A percentile compares a stretch with the other conserved stretches of the same genome.
These are phyloP conservation scores for Aechmea fasciata DNA, from an alignment of 176 grass and related monocot species.

Conservation along the genomic window DNA sequence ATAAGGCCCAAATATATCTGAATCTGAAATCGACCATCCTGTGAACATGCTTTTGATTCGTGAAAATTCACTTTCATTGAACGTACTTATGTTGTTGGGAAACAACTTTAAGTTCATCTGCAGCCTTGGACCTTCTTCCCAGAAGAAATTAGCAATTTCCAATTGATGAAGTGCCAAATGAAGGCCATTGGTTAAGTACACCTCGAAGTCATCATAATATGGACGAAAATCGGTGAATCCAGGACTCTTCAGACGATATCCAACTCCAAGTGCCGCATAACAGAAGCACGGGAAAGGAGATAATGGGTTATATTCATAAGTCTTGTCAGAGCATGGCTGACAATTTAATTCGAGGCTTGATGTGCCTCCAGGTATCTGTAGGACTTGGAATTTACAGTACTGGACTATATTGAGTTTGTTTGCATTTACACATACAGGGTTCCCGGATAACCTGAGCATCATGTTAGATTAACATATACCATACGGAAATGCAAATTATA, in stretches of 20 bases:
- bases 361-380: slow-evolving; percentile 1
- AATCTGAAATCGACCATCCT: slow-evolving; percentile 48
- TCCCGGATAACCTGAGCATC: slow-evolving; percentile 51
- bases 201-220: slow-evolving; percentile 34
- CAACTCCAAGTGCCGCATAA: slow-evolving; percentile 29
- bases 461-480: slow-evolving; percentile 1
- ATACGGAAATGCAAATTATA: slow-evolving; percentile 6
- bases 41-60: slow-evolving; percentile 59
- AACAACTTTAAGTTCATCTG: slow-evolving; percentile 49
- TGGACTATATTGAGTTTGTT: slow-evolving; percentile 32
- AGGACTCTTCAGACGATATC: slow-evolving; percentile 69
- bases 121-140: slow-evolving; percentile 71
- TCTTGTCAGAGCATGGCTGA: slow-evolving; percentile 17
- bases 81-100: slow-evolving; percentile 24
- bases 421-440: slow-evolving; percentile 39
- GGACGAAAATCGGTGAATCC: slow-evolving; percentile 50
- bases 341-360: slow-evolving; percentile 16
- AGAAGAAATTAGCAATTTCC: slow-evolving; percentile 32
- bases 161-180: slow-evolving; percentile 30
- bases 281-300: slow-evolving; percentile 33
- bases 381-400: slow-evolving; percentile 25
- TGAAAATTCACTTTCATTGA: slow-evolving; percentile 31
- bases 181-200: slow-evolving; percentile 47
- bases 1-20: slow-evolving; percentile 70
- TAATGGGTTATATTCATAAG: slow-evolving; percentile 27